Evolutionary conservation across 2,329 filamentous ascomycete species (phyloP), one percentile per base, ranked within the genome.

Genomic region (Sporothrix humicola): DNA sequence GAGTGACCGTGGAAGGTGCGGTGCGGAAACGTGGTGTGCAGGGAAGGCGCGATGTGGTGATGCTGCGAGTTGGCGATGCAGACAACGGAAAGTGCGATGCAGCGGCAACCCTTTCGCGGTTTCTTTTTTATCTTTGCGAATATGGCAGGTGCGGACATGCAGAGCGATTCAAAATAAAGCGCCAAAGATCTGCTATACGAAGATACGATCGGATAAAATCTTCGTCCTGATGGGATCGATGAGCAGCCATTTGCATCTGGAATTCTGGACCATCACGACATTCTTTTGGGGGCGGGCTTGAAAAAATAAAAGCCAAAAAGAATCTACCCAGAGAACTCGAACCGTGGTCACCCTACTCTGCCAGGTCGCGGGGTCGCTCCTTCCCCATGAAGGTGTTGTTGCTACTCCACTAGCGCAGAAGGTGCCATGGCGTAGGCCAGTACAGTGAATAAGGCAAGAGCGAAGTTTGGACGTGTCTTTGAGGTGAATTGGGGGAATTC

Each of bases 1-100:
- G 15, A 69, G 46, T 52, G 65, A 52, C 65, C 13, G 12, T 2
- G 63, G 63, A 52, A 69, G 65, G 65, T 13, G 63, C 44, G 63
- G 48, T 66, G 63, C 63, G 17, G 12, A 23, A 26, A 26, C 31
- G 31, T 37, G 31, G 31, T 37, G 31, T 37, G 31, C 31, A 37
- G 31, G 31, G 31, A 37, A 37, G 31, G 31, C 31, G 31, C 31
- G 31, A 37, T 37, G 31, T 37, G 31, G 31, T 37, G 31, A 37
- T 37, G 31, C 31, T 37, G 31, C 31, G 31, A 5, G 31, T 37
- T 37, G 31, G 31, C 31, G 31, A 37, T 37, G 31, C 31, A 37
- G 31, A 5, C 31, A 37, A 37, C 31, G 31, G 31, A 37, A 37
- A 37, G 31, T 5, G 56, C 26, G 56, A 61, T 61, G 56, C 56